Percentiles rank a stretch among this genome's conserved stretches.
phyloP scores from a whole-genome alignment of 2,329 filamentous ascomycete species.

The Fusarium pseudoanthophilum region DNA sequence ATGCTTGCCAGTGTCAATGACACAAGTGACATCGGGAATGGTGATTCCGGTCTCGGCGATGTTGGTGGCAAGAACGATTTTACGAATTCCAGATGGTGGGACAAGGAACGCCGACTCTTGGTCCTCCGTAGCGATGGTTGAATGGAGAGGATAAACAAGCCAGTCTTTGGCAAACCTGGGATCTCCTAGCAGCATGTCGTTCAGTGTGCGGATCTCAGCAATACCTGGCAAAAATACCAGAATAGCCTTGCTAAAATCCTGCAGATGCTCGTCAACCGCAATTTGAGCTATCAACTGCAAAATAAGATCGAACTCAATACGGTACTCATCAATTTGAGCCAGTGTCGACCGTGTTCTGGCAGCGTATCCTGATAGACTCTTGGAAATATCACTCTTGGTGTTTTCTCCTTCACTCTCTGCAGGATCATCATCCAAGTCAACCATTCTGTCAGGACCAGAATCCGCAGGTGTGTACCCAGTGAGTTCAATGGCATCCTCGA shows the following conservation, averaged over 20 bases:
- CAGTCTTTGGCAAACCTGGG: conserved; percentile 79
- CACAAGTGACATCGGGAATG: conserved; percentile 96
- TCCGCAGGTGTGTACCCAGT: conserved; percentile 75
- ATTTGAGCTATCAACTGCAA: conserved; percentile 82
- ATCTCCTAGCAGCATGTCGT: conserved; percentile 84
- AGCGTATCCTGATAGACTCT: conserved; percentile 78
- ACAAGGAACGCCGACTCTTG: conserved; percentile 93
- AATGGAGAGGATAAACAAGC: conserved; percentile 91
- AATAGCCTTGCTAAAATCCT: conserved; percentile 85
- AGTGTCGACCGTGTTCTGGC: conserved; percentile 79
- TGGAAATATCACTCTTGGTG: conserved; percentile 67
- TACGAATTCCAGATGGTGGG: conserved; percentile 82
- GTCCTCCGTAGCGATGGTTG: conserved; percentile 93
- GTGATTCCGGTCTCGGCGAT: conserved; percentile 99
- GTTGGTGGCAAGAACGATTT: conserved; percentile 96
- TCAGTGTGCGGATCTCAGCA: conserved; percentile 88
- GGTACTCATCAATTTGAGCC: conserved; percentile 85
- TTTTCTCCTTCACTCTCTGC: conserved; percentile 63
- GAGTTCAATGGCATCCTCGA: conserved; percentile 92
- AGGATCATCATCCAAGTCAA: conserved; percentile 72
- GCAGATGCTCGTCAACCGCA: conserved; percentile 73
- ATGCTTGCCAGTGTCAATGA: conserved; percentile 96
- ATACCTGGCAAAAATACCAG: conserved; percentile 96
- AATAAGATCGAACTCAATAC: conserved; percentile 89
- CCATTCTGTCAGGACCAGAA: conserved; percentile 61